Conservation (phyloP, 2,329 filamentous ascomycete genomes). For the Botrytis squamosa region DNA sequence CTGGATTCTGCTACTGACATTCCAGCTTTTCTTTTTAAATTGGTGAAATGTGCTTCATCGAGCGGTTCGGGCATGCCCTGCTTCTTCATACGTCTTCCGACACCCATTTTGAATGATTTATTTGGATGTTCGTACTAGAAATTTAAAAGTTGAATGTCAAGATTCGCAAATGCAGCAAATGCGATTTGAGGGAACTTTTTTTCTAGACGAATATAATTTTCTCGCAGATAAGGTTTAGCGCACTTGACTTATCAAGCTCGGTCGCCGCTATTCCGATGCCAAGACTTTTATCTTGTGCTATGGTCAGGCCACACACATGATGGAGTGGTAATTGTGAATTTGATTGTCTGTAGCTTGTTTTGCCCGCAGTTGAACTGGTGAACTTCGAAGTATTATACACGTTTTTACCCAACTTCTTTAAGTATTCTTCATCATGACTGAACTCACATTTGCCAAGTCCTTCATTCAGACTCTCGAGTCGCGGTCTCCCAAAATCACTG, state of each 20-base stretch:
- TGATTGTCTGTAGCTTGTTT: conserved; percentile 3
- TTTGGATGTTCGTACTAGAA: conserved; percentile 1
- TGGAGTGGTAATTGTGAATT: background rate
- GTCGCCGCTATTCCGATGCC: conserved; percentile 25
- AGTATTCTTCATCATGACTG: conserved; percentile 60
- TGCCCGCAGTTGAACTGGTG: background rate
- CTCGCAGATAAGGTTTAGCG: conserved; percentile 32
- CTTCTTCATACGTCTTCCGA: conserved; percentile 90
- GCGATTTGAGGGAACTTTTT: conserved; percentile 26
- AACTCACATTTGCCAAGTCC: conserved; percentile 78
- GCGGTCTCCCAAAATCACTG: conserved; percentile 75
- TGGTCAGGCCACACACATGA: background rate
- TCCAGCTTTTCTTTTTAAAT: conserved; percentile 80
- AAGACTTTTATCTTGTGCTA: conserved; percentile 17
- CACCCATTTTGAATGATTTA: conserved; percentile 65
- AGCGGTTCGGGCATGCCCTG: conserved; percentile 83
- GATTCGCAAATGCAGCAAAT: conserved; percentile 18
- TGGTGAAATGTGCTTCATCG: conserved; percentile 75
- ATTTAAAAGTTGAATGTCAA: conserved; percentile 20
- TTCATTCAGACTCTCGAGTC: conserved; percentile 81
- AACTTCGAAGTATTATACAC: background rate
- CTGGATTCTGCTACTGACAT: conserved; percentile 60
- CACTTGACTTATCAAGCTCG: conserved; percentile 19
- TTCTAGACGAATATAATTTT: conserved; percentile 26
- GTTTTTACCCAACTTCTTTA: background rate